Evolutionary conservation across 441 rosid species (phyloP).

Genomic region (Euphorbia schlechtendalii): DNA sequence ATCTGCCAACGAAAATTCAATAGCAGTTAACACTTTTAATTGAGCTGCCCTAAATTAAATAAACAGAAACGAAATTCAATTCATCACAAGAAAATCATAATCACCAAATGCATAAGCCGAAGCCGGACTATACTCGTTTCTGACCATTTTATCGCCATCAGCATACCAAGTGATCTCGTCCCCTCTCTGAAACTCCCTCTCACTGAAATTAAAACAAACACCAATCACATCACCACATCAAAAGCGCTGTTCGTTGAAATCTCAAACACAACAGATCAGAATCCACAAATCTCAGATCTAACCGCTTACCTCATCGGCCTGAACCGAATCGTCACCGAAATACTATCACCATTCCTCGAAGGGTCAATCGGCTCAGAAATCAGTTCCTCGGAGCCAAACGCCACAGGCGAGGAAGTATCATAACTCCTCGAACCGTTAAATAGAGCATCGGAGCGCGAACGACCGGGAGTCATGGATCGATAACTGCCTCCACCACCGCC

Average conservation of each 20-base stretch:
- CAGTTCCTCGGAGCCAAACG: slow-evolving; percentile 60
- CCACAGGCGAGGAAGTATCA: slow-evolving; percentile 42
- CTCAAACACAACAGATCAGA: slow-evolving; percentile 41
- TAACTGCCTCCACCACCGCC: slow-evolving; percentile 42
- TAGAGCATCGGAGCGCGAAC: slow-evolving; percentile 52
- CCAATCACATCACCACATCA: slow-evolving; percentile 5
- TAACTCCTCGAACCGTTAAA: slow-evolving; percentile 36
- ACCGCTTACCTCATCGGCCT: slow-evolving; percentile 75
- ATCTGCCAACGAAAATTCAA: slow-evolving; percentile 42
- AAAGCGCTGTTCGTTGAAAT: slow-evolving; percentile 12
- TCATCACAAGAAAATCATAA: slow-evolving; percentile 3
- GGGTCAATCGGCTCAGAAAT: slow-evolving; percentile 55
- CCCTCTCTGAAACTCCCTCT: slow-evolving; percentile 89
- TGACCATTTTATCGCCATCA: slow-evolving; percentile 85
- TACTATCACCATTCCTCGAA: slow-evolving; percentile 72
- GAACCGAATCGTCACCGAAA: slow-evolving; percentile 96
- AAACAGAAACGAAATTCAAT: slow-evolving; percentile 4
- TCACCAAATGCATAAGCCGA: slow-evolving; percentile 93
- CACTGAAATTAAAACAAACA: slow-evolving; percentile 48
- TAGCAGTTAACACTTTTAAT: not conserved
- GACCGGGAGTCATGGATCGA: slow-evolving; percentile 77
- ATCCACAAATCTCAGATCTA: slow-evolving; percentile 53
- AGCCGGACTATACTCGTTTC: slow-evolving; percentile 81
- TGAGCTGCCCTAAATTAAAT: not conserved
- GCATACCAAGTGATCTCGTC: slow-evolving; percentile 98